These are phyloP conservation scores for Moringa oleifera DNA, from an alignment of 345 rosid genomes.

Conservation along the genomic window DNA sequence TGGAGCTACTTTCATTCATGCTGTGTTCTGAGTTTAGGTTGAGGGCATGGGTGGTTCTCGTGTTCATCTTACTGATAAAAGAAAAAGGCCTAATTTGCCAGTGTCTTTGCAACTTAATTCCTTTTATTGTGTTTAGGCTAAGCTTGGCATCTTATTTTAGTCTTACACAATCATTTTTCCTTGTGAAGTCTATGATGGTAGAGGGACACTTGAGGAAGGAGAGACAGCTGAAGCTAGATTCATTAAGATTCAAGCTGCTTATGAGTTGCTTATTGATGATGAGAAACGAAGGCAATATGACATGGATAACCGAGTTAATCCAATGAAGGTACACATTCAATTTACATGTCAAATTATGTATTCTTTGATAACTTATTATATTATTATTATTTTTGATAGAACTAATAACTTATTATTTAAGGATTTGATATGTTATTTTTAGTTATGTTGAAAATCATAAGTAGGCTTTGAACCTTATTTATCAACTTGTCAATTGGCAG, in stretches of 20 bases:
- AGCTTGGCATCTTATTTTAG: not conserved
- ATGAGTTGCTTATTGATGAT: constrained; percentile 80
- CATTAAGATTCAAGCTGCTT: constrained; percentile 98
- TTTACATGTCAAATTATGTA: too few species aligned
- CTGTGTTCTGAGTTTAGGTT: not conserved
- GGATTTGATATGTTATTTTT: too few species aligned
- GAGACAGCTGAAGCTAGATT: constrained; percentile 95
- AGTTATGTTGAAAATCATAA: too few species aligned
- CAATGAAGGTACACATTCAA: constrained; percentile 62
- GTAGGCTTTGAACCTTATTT: too few species aligned
- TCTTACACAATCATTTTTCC: constrained; percentile 14
- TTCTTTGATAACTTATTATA: too few species aligned
- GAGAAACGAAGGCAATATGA: constrained; percentile 74
- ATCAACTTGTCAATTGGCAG: too few species aligned
- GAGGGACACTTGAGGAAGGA: constrained; percentile 87
- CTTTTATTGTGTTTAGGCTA: constrained; percentile 8
- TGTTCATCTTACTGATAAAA: not conserved
- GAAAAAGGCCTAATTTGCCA: not conserved
- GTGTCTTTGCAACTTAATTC: not conserved
- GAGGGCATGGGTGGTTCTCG: not conserved
- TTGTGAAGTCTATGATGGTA: constrained; percentile 77
- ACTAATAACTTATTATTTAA: too few species aligned
- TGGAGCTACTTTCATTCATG: not conserved
- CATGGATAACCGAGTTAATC: constrained; percentile 72
- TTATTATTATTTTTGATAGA: too few species aligned